A percentile compares a stretch with the other conserved stretches of the same genome.
phyloP scores from a whole-genome alignment of 2,329 filamentous ascomycete species.

The Elsinoe fawcettii region DNA sequence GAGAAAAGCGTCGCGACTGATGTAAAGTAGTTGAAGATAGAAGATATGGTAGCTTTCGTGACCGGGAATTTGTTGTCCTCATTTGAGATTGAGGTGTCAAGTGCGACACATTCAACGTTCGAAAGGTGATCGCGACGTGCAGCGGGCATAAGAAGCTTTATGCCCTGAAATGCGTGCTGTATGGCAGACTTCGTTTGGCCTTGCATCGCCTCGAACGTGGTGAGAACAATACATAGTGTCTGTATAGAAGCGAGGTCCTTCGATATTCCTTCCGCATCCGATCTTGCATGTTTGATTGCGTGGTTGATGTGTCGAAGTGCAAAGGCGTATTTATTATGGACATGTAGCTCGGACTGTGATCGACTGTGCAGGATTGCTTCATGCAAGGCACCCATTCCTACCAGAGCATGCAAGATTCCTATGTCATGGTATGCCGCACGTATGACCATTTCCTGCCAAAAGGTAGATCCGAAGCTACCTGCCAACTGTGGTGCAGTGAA shows the following conservation, averaged over 20 bases:
- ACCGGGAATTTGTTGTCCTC: background rate
- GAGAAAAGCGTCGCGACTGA: conserved; percentile 1
- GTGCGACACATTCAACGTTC: background rate
- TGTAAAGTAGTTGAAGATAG: conserved; percentile 6
- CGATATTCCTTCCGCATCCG: background rate
- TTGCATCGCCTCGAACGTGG: conserved; percentile 6
- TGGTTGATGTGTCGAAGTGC: conserved; percentile 5
- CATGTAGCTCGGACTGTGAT: background rate
- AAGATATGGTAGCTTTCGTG: background rate
- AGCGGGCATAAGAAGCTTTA: background rate
- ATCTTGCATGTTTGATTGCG: conserved; percentile 3
- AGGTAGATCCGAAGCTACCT: conserved; percentile 3
- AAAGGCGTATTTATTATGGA: background rate
- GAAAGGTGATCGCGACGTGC: background rate
- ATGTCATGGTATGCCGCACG: conserved; percentile 1
- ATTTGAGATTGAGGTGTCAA: background rate
- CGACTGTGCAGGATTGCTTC: background rate
- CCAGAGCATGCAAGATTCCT: background rate
- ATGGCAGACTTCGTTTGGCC: conserved; percentile 5
- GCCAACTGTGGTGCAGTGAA: conserved; percentile 4
- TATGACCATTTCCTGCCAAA: conserved; percentile 11
- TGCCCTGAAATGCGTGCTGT: conserved; percentile 7
- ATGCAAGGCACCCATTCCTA: background rate
- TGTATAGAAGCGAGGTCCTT: background rate
- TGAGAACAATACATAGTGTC: conserved; percentile 3